Conservation (phyloP, 768 basidiomycete genomes). For the Amanita exitialis region DNA sequence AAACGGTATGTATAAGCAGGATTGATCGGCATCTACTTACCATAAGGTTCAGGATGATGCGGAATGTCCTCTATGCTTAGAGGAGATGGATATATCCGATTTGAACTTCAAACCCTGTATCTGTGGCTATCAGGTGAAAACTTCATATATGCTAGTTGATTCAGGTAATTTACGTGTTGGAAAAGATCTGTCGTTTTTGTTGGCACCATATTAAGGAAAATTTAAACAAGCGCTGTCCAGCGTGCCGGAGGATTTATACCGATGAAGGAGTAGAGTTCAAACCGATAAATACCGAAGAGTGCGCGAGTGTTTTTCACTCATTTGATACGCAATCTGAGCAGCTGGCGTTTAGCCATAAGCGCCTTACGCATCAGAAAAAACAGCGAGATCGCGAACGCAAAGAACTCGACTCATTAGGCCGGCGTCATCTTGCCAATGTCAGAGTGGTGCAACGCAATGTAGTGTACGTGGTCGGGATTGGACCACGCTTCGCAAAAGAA, state of each 20-base stretch:
- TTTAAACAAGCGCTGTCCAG: constrained; percentile 92
- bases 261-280: constrained; percentile 94
- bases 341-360: constrained; percentile 64
- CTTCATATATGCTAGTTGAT: constrained; percentile 6
- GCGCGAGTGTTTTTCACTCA: constrained; percentile 23
- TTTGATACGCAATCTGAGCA: constrained; percentile 10
- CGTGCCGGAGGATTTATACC: constrained; percentile 87
- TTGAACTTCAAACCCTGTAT: constrained; percentile 98
- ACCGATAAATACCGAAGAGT: constrained; percentile 94
- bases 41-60: constrained; percentile 69
- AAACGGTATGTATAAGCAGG: constrained; percentile 44
- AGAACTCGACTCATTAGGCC: constrained; percentile 78
- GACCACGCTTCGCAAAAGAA: constrained; percentile 89
- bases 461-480: constrained; percentile 94
- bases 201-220: constrained; percentile 98
- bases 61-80: constrained; percentile 95
- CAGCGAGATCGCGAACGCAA: constrained; percentile 92
- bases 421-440: constrained; percentile 84
- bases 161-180: constrained; percentile 6
- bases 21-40: constrained; percentile 3
- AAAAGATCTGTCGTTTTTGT: constrained; percentile 98
- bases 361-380: constrained; percentile 91
- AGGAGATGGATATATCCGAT: constrained; percentile 98
- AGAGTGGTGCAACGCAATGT: constrained; percentile 95
- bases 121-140: constrained; percentile 88